A percentile compares a stretch with the other conserved stretches of the same genome.
These are phyloP conservation scores for Alternaria burnsii DNA, from an alignment of 2,329 filamentous ascomycete genomes.

Conservation along the genomic window DNA sequence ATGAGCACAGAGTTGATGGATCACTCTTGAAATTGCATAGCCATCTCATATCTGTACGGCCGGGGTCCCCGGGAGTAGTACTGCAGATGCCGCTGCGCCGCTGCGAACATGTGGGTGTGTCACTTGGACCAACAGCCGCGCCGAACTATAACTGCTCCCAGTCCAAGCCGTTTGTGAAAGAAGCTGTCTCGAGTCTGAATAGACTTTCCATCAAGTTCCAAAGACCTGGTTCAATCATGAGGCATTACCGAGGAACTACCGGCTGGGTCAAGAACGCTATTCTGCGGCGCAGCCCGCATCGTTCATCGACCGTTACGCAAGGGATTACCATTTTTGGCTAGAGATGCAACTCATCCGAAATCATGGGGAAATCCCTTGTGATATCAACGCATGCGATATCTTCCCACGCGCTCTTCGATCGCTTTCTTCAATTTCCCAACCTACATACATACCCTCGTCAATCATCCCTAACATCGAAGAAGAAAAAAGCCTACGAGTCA, in stretches of 20 bases:
- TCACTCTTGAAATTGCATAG: neutral
- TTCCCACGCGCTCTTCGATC: neutral
- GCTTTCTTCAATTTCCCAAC: neutral
- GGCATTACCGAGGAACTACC: neutral
- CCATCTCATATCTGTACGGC: neutral
- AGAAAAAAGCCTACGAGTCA: neutral
- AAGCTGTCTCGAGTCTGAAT: neutral
- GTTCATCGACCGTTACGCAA: neutral
- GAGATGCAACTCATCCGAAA: neutral
- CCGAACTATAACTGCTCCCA: neutral
- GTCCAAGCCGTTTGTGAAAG: neutral
- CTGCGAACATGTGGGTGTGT: constrained; percentile 5
- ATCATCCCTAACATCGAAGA: neutral
- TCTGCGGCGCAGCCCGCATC: neutral
- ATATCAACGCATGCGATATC: neutral
- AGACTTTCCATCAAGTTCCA: neutral
- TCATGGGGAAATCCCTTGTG: neutral
- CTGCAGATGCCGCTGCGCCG: neutral
- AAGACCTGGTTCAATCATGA: neutral
- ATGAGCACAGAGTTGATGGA: neutral
- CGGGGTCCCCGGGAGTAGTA: neutral
- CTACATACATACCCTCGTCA: neutral
- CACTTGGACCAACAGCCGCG: neutral
- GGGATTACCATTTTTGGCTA: neutral
- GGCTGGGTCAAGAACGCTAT: neutral